A percentile compares a stretch with the other conserved stretches of the same genome.
phyloP scores from a whole-genome alignment of 176 grass and related monocot species.

The Phyllostachys edulis region DNA sequence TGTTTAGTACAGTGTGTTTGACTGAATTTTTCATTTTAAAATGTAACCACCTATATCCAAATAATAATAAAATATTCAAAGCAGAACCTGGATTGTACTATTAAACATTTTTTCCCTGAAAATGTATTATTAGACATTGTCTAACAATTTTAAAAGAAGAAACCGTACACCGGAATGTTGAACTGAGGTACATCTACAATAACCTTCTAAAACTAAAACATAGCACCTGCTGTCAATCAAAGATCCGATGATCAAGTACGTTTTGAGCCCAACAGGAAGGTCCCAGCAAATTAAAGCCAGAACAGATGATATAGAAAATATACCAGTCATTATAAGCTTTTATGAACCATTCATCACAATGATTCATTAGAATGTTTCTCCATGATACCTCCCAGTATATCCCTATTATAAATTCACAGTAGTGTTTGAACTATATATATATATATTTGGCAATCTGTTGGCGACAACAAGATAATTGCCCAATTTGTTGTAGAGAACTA shows the following conservation, averaged over 20 bases:
- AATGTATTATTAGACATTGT: neutral
- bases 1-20: too few relatives aligned
- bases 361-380: constrained; percentile 27
- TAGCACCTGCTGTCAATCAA: constrained; percentile 57
- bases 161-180: neutral
- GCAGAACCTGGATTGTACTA: neutral
- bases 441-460: constrained; percentile 21
- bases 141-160: neutral
- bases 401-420: constrained; percentile 26
- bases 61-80: neutral
- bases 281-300: constrained; percentile 38
- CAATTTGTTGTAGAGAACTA: constrained; percentile 40
- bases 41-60: too few relatives aligned
- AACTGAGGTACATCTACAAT: neutral
- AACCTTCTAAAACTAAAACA: neutral
- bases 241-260: constrained; percentile 71
- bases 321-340: neutral
- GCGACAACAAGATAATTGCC: constrained; percentile 21
- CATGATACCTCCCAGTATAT: neutral
- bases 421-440: constrained; percentile 3
- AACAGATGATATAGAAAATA: constrained; percentile 20
- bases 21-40: too few relatives aligned
- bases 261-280: constrained; percentile 77
- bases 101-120: neutral
- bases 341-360: constrained; percentile 31